phyloP scores from a whole-genome alignment of 495 filamentous ascomycete genomes.

The Aspergillus panamensis region DNA sequence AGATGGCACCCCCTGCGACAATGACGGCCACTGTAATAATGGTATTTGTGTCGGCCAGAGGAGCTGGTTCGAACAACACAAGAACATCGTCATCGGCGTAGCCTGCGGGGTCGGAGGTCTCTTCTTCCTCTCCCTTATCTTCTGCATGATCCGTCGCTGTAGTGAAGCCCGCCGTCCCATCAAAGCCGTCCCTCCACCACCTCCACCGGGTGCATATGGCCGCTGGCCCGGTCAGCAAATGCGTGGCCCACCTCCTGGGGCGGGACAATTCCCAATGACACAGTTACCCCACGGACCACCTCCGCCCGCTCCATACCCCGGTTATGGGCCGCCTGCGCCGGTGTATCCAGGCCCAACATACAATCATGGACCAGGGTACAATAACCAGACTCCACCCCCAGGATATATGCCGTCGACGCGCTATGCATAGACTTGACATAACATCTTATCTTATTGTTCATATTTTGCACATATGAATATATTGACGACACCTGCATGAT shows the following conservation, averaged over 20 bases:
- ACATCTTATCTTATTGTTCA: constrained; percentile 5
- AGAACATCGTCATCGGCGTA: constrained; percentile 73
- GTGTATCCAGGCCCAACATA: background rate
- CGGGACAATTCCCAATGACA: constrained; percentile 13
- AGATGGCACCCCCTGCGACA: constrained; percentile 84
- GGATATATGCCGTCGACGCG: constrained; percentile 11
- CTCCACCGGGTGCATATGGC: constrained; percentile 24
- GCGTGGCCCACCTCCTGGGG: background rate
- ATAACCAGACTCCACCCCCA: constrained; percentile 7
- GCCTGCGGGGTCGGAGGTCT: constrained; percentile 63
- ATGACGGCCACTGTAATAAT: constrained; percentile 74
- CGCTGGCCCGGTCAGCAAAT: background rate
- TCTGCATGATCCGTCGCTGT: constrained; percentile 57
- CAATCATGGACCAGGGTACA: background rate
- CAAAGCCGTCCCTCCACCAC: constrained; percentile 26
- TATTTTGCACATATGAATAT: constrained; percentile 5
- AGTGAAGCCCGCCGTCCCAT: constrained; percentile 36
- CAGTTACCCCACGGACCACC: constrained; percentile 2
- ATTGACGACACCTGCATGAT: constrained; percentile 6
- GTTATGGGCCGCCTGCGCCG: constrained; percentile 9
- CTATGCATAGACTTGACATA: constrained; percentile 8
- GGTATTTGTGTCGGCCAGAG: constrained; percentile 67
- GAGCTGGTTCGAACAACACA: constrained; percentile 67
- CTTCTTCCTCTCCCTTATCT: constrained; percentile 57
- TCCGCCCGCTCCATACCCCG: constrained; percentile 18